A percentile compares a stretch with the other conserved stretches of the same genome.
These are phyloP conservation scores for Talaromyces stipitatus DNA, from an alignment of 495 filamentous ascomycete genomes.

Conservation along the genomic window DNA sequence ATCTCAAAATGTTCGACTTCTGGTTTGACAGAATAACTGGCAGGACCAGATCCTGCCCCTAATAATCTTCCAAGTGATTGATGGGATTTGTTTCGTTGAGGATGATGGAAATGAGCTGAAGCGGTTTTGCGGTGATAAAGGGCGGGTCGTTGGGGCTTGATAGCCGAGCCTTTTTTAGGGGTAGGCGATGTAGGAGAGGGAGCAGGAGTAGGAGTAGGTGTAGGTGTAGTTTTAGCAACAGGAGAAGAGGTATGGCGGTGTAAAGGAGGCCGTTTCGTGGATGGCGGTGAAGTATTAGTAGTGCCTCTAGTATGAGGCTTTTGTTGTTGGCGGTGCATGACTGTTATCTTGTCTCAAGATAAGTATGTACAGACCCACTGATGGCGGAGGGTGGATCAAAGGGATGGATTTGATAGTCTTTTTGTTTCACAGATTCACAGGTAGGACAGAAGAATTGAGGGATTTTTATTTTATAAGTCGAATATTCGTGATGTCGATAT, in stretches of 20 bases:
- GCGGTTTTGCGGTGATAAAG: constrained; percentile 5
- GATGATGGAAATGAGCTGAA: constrained; percentile 26
- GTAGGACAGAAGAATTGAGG: not conserved
- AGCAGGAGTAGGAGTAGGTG: not conserved
- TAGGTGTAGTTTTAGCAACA: too few species aligned
- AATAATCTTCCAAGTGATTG: constrained; percentile 10
- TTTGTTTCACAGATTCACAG: not conserved
- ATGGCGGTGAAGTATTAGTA: constrained; percentile 5
- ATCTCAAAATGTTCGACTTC: constrained; percentile 45
- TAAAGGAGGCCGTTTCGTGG: constrained; percentile 3
- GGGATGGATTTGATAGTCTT: not conserved
- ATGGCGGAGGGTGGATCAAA: not conserved
- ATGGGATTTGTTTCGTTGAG: constrained; percentile 15
- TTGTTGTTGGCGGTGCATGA: constrained; percentile 7
- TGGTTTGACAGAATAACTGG: constrained; percentile 14
- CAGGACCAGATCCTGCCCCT: constrained; percentile 21
- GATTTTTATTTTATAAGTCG: not conserved
- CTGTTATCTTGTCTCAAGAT: not conserved
- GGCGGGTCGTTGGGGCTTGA: not conserved
- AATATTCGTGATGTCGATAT: not conserved
- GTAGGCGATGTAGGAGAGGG: not conserved
- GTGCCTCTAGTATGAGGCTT: constrained; percentile 6
- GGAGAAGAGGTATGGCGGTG: not conserved
- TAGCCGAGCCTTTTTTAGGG: not conserved
- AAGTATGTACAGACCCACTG: not conserved